Conservation (phyloP, 331 rosid genomes). For the Prunus yedoensis region DNA sequence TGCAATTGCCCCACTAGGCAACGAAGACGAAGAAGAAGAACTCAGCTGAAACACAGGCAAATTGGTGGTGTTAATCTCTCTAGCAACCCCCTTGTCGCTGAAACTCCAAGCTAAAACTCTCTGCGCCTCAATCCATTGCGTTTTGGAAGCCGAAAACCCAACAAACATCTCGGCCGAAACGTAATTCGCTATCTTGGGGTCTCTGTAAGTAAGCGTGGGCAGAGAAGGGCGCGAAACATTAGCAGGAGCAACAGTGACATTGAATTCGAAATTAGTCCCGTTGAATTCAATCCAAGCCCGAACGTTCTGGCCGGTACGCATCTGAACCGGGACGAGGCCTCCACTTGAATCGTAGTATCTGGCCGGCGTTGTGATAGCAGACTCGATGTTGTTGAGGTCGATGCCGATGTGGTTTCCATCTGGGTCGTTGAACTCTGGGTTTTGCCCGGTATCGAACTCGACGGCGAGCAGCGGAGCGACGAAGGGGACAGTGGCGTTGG, state of each 20-base stretch:
- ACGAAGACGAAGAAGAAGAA: constrained; percentile 33
- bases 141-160: constrained; percentile 86
- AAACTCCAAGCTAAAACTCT: constrained; percentile 92
- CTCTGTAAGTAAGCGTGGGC: constrained; percentile 51
- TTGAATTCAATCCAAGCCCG: constrained; percentile 82
- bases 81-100: constrained; percentile 56
- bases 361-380: constrained; percentile 8
- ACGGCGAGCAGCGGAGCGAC: constrained; percentile 62
- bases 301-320: constrained; percentile 64
- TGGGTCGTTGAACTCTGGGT: constrained; percentile 72
- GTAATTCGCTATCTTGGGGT: constrained; percentile 49
- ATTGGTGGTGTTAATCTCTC: constrained; percentile 57
- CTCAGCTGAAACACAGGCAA: constrained; percentile 51
- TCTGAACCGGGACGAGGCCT: constrained; percentile 48
- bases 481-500: constrained; percentile 39
- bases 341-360: constrained; percentile 63
- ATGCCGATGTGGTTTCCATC: constrained; percentile 73
- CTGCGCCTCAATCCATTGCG: constrained; percentile 69
- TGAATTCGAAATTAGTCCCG: constrained; percentile 47
- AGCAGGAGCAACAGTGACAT: constrained; percentile 69
- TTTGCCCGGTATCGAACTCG: constrained; percentile 75
- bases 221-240: constrained; percentile 48
- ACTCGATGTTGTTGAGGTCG: constrained; percentile 54
- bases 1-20: constrained; percentile 50
- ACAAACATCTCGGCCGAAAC: constrained; percentile 72